A percentile compares a stretch with the other conserved stretches of the same genome.
Conservation (phyloP, 2,329 filamentous ascomycete species). For the Penicillium olsonii region DNA sequence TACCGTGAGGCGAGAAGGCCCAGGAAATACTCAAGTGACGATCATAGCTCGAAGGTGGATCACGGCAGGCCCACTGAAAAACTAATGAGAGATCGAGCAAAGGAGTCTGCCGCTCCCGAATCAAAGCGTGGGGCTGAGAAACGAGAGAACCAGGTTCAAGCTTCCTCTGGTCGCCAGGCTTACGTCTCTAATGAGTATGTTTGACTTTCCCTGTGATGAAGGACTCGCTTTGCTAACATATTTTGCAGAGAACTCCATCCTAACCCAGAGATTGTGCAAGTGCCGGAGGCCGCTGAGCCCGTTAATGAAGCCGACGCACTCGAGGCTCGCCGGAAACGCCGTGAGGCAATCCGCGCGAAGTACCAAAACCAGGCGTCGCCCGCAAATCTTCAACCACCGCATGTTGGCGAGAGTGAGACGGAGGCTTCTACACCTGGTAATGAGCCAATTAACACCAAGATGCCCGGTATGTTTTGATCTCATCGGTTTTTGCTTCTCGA, state of each 20-base stretch:
- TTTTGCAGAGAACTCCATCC: constrained; percentile 19
- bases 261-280: constrained; percentile 22
- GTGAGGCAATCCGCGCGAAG: constrained; percentile 83
- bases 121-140: constrained; percentile 68
- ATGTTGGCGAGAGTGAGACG: constrained; percentile 59
- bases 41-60: constrained; percentile 30
- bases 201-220: constrained; percentile 8
- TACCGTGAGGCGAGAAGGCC: constrained; percentile 42
- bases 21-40: constrained; percentile 41
- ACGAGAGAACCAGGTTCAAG: constrained; percentile 61
- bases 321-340: constrained; percentile 78
- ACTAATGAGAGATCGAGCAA: constrained; percentile 65
- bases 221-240: constrained; percentile 14
- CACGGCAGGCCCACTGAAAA: constrained; percentile 52
- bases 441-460: constrained; percentile 42
- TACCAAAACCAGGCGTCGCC: constrained; percentile 71
- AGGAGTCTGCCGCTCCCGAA: constrained; percentile 60
- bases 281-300: constrained; percentile 55
- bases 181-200: constrained; percentile 47
- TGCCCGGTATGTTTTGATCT: constrained; percentile 39
- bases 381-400: constrained; percentile 73
- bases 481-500: constrained; percentile 2
- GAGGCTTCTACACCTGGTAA: constrained; percentile 55
- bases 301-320: constrained; percentile 81
- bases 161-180: constrained; percentile 42